These are phyloP conservation scores for Bryoglossum gracile DNA, from an alignment of 495 filamentous ascomycete species.

Conservation along the genomic window DNA sequence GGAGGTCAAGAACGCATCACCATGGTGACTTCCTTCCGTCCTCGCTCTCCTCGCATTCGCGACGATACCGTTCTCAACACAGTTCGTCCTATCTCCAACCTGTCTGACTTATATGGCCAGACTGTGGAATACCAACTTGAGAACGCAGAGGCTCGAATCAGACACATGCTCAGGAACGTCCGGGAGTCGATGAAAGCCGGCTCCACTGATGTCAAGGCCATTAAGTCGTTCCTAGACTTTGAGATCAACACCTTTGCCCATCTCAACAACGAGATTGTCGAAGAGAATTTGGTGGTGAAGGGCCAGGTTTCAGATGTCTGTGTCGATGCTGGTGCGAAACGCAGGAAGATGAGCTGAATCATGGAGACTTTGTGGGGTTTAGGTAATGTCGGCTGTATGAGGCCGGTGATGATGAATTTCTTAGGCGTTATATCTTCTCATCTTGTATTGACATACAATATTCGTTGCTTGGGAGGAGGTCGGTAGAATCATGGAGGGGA, in stretches of 20 bases:
- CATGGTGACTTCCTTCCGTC: conserved; percentile 67
- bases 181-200: conserved; percentile 39
- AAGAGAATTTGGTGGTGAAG: conserved; percentile 40
- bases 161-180: conserved; percentile 35
- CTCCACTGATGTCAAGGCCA: conserved; percentile 26
- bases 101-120: conserved; percentile 63
- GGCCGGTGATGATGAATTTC: not conserved
- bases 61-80: conserved; percentile 64
- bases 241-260: conserved; percentile 26
- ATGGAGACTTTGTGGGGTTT: not conserved
- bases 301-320: conserved; percentile 30
- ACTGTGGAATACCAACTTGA: conserved; percentile 64
- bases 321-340: conserved; percentile 8
- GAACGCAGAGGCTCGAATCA: conserved; percentile 55
- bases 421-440: not conserved
- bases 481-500: too few relatives aligned
- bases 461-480: not conserved
- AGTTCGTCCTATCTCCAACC: conserved; percentile 56
- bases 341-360: conserved; percentile 9
- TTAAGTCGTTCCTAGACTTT: conserved; percentile 24
- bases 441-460: not conserved
- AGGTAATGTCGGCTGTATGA: not conserved
- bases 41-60: conserved; percentile 45
- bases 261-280: conserved; percentile 48
- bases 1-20: conserved; percentile 61